These are phyloP conservation scores for Colletotrichum limetticola DNA, from an alignment of 2,329 filamentous ascomycete genomes.

Conservation along the genomic window DNA sequence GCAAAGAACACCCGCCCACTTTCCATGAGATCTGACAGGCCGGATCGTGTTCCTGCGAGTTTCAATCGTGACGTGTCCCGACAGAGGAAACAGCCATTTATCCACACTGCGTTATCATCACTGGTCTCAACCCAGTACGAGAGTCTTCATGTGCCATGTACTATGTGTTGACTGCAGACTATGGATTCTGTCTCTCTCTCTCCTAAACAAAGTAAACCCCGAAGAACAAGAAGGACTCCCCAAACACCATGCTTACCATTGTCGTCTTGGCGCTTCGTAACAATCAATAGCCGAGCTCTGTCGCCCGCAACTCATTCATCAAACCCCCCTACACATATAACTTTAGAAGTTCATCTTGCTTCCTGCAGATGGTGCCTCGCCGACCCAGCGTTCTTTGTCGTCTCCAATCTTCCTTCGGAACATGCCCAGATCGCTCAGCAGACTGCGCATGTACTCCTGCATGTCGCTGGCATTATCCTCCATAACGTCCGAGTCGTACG, in stretches of 20 bases:
- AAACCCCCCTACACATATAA: no score
- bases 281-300: background rate
- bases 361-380: slow-evolving; percentile 63
- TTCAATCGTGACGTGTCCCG: slow-evolving; percentile 16
- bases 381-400: slow-evolving; percentile 79
- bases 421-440: slow-evolving; percentile 81
- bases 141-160: background rate
- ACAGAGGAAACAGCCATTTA: background rate
- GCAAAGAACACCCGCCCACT: slow-evolving; percentile 7
- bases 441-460: slow-evolving; percentile 85
- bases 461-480: slow-evolving; percentile 71
- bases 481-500: slow-evolving; percentile 54
- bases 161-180: slow-evolving; percentile 5
- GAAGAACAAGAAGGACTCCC: slow-evolving; percentile 28
- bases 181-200: slow-evolving; percentile 4
- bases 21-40: slow-evolving; percentile 4
- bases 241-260: slow-evolving; percentile 35
- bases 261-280: slow-evolving; percentile 16
- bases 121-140: slow-evolving; percentile 1
- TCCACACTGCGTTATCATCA: slow-evolving; percentile 4
- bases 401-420: slow-evolving; percentile 89
- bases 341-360: slow-evolving; percentile 52
- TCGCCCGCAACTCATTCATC: background rate
- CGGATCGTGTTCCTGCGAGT: background rate
- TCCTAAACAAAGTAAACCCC: slow-evolving; percentile 8